Base-by-base conservation (phyloP, 768 basidiomycete genomes). In the Leccinum disarticulatum region DNA sequence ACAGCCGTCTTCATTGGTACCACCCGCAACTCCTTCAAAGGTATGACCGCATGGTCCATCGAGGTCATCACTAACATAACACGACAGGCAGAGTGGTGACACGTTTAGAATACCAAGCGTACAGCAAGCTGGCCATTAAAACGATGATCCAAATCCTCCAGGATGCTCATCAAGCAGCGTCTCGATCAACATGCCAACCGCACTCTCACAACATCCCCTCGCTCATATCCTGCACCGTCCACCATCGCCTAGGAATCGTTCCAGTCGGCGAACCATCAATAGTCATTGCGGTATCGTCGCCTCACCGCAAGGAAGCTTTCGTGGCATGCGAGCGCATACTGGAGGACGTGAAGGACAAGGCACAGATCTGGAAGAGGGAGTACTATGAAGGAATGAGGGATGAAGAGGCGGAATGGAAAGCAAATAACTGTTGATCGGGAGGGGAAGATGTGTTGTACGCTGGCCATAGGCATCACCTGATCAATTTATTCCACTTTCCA, bases 321-420 rank as follows among this genome's bases (percentile, higher is more conserved):
- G 73, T 79, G 54, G 87, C 86, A 17, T 92, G 90, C 70, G 92
- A 94, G 73, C 83, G 77, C 65, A 85, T 95, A 59, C 79, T 96
- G n/a, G 94, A 96, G 71, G 82, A 87, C 59, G 87, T 95, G 57
- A 96, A 96, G 77, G 75, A 74, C 61, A 87, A 84, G 67, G 91
- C 82, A 46, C 93, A 92, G 73, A 89, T 95, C 63, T 96, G 94
- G 94, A 95, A 96, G 77, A 77, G 90, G 66, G 94, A 95, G 70
- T 91, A 83, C 68, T 95, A 95, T 66, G 87, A 87, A 67, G 88
- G 85, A 7, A 82, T 85, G 64, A 71, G 73, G 53, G 86, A 87
- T 49, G 81, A 77, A 33, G 78, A 77, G 53, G 88, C 87, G 10
- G 80, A 83, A 67, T 90, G 89, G 89, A 90, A 90, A 72, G 79